These are phyloP conservation scores for Dictyostelium firmibasis DNA, from an alignment of 78 protist species.

Conservation along the genomic window DNA sequence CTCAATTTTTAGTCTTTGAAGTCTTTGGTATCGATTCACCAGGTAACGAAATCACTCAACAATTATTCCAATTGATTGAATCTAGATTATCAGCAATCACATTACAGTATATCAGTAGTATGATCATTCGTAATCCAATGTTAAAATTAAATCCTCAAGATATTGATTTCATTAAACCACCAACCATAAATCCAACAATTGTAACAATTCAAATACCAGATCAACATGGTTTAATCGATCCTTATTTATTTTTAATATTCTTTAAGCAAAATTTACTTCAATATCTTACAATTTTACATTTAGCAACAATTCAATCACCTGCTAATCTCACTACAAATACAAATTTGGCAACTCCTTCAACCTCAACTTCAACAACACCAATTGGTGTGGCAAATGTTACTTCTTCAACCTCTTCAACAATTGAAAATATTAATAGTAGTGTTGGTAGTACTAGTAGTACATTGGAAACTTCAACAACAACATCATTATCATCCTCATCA, in stretches of 20 bases:
- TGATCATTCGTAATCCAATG: conserved; percentile 73
- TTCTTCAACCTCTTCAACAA: background rate
- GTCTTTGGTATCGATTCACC: conserved; percentile 76
- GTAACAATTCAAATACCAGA: conserved; percentile 20
- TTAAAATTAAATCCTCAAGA: conserved; percentile 61
- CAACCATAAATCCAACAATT: conserved; percentile 16
- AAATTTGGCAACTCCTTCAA: background rate
- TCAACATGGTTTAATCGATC: background rate
- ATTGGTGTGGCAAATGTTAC: background rate
- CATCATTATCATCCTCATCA: background rate
- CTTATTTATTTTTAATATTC: conserved; percentile 47
- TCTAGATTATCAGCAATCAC: conserved; percentile 39
- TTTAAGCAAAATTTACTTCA: conserved; percentile 63
- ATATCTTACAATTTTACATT: conserved; percentile 36
- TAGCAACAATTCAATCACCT: background rate
- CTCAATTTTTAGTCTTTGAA: conserved; percentile 19
- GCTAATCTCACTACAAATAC: background rate
- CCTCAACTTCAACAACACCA: background rate
- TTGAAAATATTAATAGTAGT: background rate
- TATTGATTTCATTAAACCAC: conserved; percentile 72
- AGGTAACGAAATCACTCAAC: conserved; percentile 61
- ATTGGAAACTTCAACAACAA: background rate
- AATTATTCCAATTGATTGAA: conserved; percentile 57
- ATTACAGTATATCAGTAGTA: background rate
- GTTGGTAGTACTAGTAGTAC: background rate